Percentiles rank a stretch among this genome's conserved stretches.
Evolutionary conservation across 345 rosid species (phyloP).

Genomic region (Sonneratia alba): DNA sequence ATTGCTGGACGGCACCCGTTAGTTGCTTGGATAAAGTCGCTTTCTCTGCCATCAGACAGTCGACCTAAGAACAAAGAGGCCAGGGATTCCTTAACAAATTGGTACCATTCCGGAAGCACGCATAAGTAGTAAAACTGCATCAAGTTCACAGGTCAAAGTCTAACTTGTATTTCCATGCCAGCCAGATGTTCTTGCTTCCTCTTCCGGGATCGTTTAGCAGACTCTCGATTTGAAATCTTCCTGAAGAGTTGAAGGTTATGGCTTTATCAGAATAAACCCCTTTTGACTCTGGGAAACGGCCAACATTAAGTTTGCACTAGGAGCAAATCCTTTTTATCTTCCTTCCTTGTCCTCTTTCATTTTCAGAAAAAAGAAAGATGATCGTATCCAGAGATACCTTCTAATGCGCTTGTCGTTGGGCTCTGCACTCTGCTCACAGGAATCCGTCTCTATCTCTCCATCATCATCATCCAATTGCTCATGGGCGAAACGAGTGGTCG

Average conservation of each 20-base stretch:
- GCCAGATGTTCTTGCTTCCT: conserved; percentile 53
- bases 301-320: too few species aligned
- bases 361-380: too few species aligned
- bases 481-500: conserved; percentile 12
- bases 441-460: conserved; percentile 49
- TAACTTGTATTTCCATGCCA: conserved; percentile 56
- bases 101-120: too few species aligned
- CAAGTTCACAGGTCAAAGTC: too few species aligned
- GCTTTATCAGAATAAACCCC: too few species aligned
- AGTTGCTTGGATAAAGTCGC: conserved; percentile 49
- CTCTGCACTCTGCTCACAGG: conserved; percentile 41
- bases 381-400: conserved; percentile 52
- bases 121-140: background rate
- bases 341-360: too few species aligned
- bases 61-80: conserved; percentile 34
- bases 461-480: conserved; percentile 46
- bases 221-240: conserved; percentile 65
- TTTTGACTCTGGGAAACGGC: too few species aligned
- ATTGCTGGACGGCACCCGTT: conserved; percentile 38
- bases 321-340: too few species aligned
- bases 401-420: conserved; percentile 46
- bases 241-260: conserved; percentile 22
- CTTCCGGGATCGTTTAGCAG: conserved; percentile 70
- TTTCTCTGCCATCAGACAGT: conserved; percentile 41
- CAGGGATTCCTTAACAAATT: background rate